Base-by-base conservation (phyloP, 208 protist genomes). In the Trypanosoma lewisi region DNA sequence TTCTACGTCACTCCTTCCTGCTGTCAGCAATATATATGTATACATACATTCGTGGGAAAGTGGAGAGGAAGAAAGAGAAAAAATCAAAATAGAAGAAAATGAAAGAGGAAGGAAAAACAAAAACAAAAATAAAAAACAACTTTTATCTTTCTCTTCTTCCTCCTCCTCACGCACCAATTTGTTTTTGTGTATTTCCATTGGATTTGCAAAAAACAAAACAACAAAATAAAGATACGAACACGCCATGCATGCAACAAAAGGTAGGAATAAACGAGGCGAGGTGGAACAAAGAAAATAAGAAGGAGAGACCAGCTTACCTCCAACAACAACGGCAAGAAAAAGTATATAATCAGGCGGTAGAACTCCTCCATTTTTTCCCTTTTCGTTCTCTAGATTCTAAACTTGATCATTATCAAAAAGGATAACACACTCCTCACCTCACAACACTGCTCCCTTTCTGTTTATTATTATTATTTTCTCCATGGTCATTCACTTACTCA, bases 11-110 rank as follows among this genome's bases (percentile, higher is more conserved):
- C 16, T 4, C 50, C 17, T 9, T 41, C 6, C 54, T 47, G 25
- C 2, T 5, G 12, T 19, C 39, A 63, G 8, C 4, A 19, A 44
- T 6, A 23, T 4, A 8, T 12, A 33, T 17, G 17, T 4, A 42
- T 21, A 42, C 16, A 3, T 33, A 0, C 28, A 17, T 14, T 48
- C 9, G n/a, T 30, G 49, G 12, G 33, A 23, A 41, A 33, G 14
- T 31, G 21, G 30, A 30, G 54, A 49, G 21, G 39, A 45, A 52
- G 14, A 56, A 44, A 30, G 33, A 53, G 19, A 49, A 45, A 34
- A 31, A 69, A 28, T 5, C 33, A 58, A 54, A 59, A 64, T 19
- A 51, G 16, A 54, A 55, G 7, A 51, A 33, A 54, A 19, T 64
- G 19, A 53, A 53, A 51, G 7, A 41, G 14, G 14, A 41, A 41